Evolutionary conservation across 2,329 filamentous ascomycete genomes (phyloP).

Genomic region (Diatrype stigma): DNA sequence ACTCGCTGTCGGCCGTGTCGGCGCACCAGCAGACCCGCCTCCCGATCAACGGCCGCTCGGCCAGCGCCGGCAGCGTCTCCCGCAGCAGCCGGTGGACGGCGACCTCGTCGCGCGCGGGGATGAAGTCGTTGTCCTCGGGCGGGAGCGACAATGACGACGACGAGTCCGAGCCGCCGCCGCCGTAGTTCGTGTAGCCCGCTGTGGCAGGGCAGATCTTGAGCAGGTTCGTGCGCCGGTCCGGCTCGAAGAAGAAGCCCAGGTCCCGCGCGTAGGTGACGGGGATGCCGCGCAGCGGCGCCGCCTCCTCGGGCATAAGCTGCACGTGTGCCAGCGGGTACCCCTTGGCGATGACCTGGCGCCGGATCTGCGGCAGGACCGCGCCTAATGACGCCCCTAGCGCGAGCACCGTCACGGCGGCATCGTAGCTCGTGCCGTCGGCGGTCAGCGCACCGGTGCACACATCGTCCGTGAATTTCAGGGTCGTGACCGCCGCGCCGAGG

Average conservation of each 20-base stretch:
- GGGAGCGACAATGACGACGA: constrained; percentile 41
- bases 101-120: constrained; percentile 50
- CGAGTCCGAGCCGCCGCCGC: constrained; percentile 15
- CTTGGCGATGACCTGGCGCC: constrained; percentile 48
- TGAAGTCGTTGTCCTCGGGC: constrained; percentile 39
- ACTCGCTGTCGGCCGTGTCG: constrained; percentile 57
- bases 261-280: constrained; percentile 59
- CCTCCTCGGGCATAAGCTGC: constrained; percentile 51
- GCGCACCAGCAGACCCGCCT: constrained; percentile 61
- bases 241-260: constrained; percentile 63
- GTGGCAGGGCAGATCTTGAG: constrained; percentile 59
- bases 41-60: constrained; percentile 47
- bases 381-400: constrained; percentile 48
- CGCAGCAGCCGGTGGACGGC: constrained; percentile 34
- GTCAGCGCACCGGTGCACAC: constrained; percentile 24
- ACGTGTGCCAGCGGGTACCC: constrained; percentile 59
- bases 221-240: constrained; percentile 52
- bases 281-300: constrained; percentile 49
- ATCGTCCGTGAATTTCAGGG: constrained; percentile 35
- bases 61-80: constrained; percentile 19
- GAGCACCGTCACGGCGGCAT: constrained; percentile 41
- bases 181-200: constrained; percentile 49
- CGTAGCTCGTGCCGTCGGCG: constrained; percentile 19
- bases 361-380: constrained; percentile 43
- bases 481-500: constrained; percentile 35